Evolutionary conservation across 2,329 filamentous ascomycete species (phyloP).

Genomic region (Escovopsis sp.): DNA sequence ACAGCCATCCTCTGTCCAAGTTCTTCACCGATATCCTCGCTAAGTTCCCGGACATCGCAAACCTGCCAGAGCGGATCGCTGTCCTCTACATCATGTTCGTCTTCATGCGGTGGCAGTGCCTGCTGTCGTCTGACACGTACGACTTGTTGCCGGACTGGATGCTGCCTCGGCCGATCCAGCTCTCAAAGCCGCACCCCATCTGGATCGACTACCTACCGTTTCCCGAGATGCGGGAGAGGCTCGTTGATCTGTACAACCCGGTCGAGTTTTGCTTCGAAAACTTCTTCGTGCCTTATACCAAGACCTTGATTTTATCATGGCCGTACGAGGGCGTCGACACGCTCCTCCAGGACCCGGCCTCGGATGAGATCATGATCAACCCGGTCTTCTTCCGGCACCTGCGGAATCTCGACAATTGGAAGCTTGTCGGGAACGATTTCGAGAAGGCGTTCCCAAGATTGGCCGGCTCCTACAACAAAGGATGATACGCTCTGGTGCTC

Average conservation of each 20-base stretch:
- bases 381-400: constrained; percentile 76
- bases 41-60: constrained; percentile 66
- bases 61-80: constrained; percentile 69
- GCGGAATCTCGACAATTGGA: constrained; percentile 65
- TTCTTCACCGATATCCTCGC: constrained; percentile 73
- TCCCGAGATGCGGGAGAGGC: constrained; percentile 56
- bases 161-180: constrained; percentile 49
- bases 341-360: constrained; percentile 41
- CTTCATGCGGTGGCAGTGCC: constrained; percentile 72
- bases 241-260: constrained; percentile 35
- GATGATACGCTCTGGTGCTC: neutral
- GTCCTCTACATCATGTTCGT: constrained; percentile 79
- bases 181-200: constrained; percentile 52
- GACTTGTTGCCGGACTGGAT: constrained; percentile 61
- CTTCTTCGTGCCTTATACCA: constrained; percentile 73
- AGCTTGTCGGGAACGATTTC: constrained; percentile 50
- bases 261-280: constrained; percentile 52
- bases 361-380: constrained; percentile 61
- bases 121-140: constrained; percentile 65
- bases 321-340: constrained; percentile 61
- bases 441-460: constrained; percentile 43
- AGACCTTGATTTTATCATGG: constrained; percentile 67
- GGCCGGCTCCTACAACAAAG: constrained; percentile 2
- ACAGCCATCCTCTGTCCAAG: constrained; percentile 64
- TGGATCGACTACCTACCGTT: constrained; percentile 79